Conservation (phyloP, 1,139 yeast genomes). For the Saccharomyces hybrid region DNA sequence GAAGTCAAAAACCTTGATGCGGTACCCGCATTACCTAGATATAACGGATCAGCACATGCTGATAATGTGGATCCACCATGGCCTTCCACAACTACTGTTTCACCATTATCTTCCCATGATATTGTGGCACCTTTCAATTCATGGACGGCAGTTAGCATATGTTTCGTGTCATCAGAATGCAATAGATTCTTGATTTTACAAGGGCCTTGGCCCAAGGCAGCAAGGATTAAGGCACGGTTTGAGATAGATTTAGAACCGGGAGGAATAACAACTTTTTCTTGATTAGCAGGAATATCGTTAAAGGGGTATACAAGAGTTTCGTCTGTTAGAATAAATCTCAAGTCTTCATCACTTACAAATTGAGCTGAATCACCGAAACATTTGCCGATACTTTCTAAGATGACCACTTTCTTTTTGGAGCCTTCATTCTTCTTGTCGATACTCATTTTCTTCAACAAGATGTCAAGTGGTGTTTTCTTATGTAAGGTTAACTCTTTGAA, state of each 20-base stretch:
- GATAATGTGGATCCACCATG: conserved; percentile 71
- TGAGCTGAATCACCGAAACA: conserved; percentile 88
- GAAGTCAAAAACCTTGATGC: conserved; percentile 92
- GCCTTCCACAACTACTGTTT: conserved; percentile 76
- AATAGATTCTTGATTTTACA: conserved; percentile 77
- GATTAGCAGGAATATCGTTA: conserved; percentile 36
- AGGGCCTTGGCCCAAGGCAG: conserved; percentile 83
- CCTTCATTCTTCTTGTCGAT: conserved; percentile 97
- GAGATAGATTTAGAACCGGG: conserved; percentile 98
- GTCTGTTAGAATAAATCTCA: conserved; percentile 78
- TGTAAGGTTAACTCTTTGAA: conserved; percentile 61
- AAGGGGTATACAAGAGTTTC: conserved; percentile 64
- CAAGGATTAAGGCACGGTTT: conserved; percentile 85
- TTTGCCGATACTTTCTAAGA: conserved; percentile 76
- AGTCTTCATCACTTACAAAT: conserved; percentile 68
- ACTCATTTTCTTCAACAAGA: conserved; percentile 74
- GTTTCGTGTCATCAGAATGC: conserved; percentile 93
- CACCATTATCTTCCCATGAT: conserved; percentile 76
- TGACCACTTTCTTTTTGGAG: conserved; percentile 74
- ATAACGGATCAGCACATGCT: conserved; percentile 53
- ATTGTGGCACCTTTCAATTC: conserved; percentile 76
- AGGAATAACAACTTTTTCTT: conserved; percentile 51
- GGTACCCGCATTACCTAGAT: conserved; percentile 96
- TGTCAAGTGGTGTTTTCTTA: conserved; percentile 64
- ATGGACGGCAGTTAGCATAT: conserved; percentile 84